Evolutionary conservation across 768 basidiomycete species (phyloP), one percentile per base, ranked within the genome.

Genomic region (Gloeophyllum trabeum): DNA sequence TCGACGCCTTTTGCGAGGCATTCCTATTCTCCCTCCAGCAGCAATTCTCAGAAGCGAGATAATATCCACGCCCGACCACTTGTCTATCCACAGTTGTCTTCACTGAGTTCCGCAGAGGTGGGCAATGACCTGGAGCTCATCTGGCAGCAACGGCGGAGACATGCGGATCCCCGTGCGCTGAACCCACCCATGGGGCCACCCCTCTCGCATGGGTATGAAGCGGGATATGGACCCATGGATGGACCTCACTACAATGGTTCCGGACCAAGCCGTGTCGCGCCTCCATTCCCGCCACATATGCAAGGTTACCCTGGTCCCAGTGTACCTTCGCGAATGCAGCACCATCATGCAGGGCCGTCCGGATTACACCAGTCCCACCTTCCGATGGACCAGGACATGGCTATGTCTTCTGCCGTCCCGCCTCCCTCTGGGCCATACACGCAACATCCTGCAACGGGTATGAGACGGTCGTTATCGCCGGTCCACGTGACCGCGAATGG

Each of bases 1-100:
- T 64, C 73, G 12, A 67, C 73, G 44, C 75, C 79, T 1, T 70
- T 75, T 41, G 63, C 61, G n/a, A 46, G 52, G 6, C 1, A 50
- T 51, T 16, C 43, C 51, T 6, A 24, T 50, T 12, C 44, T 46
- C 1, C 22, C 32, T 37, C 39, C n/a, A n/a, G 40, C 36, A 14
- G 28, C 38, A 14, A 25, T 24, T 24, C 18, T 20, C 35, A 24
- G 21, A 10, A 32, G 28, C 52, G 51, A 39, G 22, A 45, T 24
- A 23, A 36, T 35, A 21, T 21, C 32, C 43, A 2, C 12, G 23
- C 45, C 2, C 36, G 40, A 2, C 41, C 48, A 14, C 49, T 54
- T 21, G 50, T 48, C 13, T 61, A 61, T 39, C 64, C 64, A 3
- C 45, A 51, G 22, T 51, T 66, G 22, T 41, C 51, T 3, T 41